These are phyloP conservation scores for Leptographium wingfieldii DNA, from an alignment of 2,329 filamentous ascomycete genomes.

Conservation along the genomic window DNA sequence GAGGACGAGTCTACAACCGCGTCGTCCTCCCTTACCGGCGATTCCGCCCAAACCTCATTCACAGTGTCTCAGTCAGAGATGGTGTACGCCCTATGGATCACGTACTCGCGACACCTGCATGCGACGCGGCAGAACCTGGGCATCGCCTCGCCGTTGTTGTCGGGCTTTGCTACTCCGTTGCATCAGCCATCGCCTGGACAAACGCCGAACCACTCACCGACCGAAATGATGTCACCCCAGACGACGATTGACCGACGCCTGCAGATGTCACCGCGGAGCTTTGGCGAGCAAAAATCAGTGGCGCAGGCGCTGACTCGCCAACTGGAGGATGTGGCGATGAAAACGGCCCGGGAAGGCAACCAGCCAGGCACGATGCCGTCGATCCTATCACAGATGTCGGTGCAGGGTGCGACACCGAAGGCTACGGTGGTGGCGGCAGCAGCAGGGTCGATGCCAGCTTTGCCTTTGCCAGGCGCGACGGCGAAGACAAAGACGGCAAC, in stretches of 20 bases:
- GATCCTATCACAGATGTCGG: neutral
- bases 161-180: slow-evolving; percentile 56
- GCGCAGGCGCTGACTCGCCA: slow-evolving; percentile 40
- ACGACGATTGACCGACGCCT: slow-evolving; percentile 20
- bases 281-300: slow-evolving; percentile 20
- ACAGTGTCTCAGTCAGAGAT: slow-evolving; percentile 52
- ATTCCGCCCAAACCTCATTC: slow-evolving; percentile 27
- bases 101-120: slow-evolving; percentile 87
- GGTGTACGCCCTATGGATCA: slow-evolving; percentile 93
- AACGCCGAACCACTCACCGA: slow-evolving; percentile 43
- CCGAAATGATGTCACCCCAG: slow-evolving; percentile 44
- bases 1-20: slow-evolving; percentile 25
- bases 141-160: slow-evolving; percentile 50
- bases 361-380: neutral
- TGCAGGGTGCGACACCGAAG: neutral
- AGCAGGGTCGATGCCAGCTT: neutral
- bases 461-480: neutral
- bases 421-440: neutral
- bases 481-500: neutral
- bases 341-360: slow-evolving; percentile 35
- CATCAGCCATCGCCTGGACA: slow-evolving; percentile 72
- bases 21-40: neutral
- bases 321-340: slow-evolving; percentile 43
- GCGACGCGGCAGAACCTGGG: slow-evolving; percentile 49
- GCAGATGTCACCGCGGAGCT: slow-evolving; percentile 32